These are phyloP conservation scores for Amanita exitialis DNA, from an alignment of 768 basidiomycete species.

Conservation along the genomic window DNA sequence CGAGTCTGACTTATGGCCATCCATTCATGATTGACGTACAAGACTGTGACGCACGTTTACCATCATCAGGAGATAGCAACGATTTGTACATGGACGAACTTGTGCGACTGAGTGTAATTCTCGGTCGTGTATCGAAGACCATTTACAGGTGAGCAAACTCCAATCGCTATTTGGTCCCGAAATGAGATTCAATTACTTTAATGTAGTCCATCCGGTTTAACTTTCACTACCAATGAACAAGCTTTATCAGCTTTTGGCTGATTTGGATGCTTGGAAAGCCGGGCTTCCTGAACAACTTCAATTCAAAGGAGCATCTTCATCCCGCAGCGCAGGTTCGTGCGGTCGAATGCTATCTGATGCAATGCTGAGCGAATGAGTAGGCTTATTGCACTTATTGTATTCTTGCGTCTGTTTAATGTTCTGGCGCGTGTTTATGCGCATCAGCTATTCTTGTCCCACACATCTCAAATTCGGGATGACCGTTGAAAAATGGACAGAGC, in stretches of 20 bases:
- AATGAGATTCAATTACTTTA: slow-evolving; percentile 1
- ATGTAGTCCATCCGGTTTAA: slow-evolving; percentile 75
- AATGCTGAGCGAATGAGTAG: slow-evolving; percentile 25
- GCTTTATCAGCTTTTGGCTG: slow-evolving; percentile 51
- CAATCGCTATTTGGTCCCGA: background rate
- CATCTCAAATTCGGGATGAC: slow-evolving; percentile 84
- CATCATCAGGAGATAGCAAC: slow-evolving; percentile 74
- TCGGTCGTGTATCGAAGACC: slow-evolving; percentile 86
- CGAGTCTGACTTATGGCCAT: slow-evolving; percentile 82
- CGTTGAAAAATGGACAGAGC: slow-evolving; percentile 67
- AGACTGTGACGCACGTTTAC: slow-evolving; percentile 92
- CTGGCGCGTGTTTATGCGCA: slow-evolving; percentile 97
- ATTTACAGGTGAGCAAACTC: slow-evolving; percentile 66
- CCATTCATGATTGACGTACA: slow-evolving; percentile 95
- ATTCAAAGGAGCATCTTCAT: slow-evolving; percentile 63
- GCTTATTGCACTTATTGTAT: slow-evolving; percentile 81
- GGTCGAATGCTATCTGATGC: background rate
- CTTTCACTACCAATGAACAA: slow-evolving; percentile 74
- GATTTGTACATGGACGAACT: slow-evolving; percentile 86
- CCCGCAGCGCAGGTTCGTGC: slow-evolving; percentile 55
- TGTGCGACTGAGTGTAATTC: slow-evolving; percentile 81
- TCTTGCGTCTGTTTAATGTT: slow-evolving; percentile 93
- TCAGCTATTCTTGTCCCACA: slow-evolving; percentile 84
- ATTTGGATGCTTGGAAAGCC: slow-evolving; percentile 70
- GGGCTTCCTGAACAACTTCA: slow-evolving; percentile 69